A percentile compares a stretch with the other conserved stretches of the same genome.
Evolutionary conservation across 2,329 filamentous ascomycete genomes (phyloP).

Genomic region (Plectosphaerella plurivora): DNA sequence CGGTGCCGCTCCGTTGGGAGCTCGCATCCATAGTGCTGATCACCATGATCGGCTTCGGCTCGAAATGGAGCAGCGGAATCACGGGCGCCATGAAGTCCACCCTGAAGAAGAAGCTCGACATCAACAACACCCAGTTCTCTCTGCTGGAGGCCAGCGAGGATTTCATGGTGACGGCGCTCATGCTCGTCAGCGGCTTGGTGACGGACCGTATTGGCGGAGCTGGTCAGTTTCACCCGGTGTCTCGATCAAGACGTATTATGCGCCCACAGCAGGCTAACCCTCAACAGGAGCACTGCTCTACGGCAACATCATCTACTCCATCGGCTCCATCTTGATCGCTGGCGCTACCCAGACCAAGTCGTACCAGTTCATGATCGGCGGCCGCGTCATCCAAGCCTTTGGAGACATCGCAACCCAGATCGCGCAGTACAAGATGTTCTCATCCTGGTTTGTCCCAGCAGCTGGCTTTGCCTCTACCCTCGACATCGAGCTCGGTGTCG

Average conservation of each 20-base stretch:
- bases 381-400: constrained; percentile 48
- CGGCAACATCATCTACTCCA: constrained; percentile 54
- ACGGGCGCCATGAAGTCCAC: constrained; percentile 58
- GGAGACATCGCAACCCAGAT: constrained; percentile 61
- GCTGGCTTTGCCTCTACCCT: constrained; percentile 59
- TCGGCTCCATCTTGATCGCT: constrained; percentile 55
- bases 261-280: too few relatives aligned
- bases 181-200: constrained; percentile 49
- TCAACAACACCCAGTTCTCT: constrained; percentile 56
- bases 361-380: constrained; percentile 57
- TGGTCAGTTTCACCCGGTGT: constrained; percentile 13
- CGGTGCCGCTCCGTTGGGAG: neutral
- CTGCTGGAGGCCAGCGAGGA: constrained; percentile 56
- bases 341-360: constrained; percentile 51
- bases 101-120: constrained; percentile 55
- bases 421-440: constrained; percentile 62
- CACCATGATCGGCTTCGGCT: constrained; percentile 53
- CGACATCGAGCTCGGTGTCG: constrained; percentile 55
- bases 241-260: too few relatives aligned
- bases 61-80: constrained; percentile 56
- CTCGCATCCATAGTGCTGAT: constrained; percentile 40
- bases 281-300: constrained; percentile 43
- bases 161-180: constrained; percentile 56
- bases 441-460: constrained; percentile 58
- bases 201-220: constrained; percentile 57